These are phyloP conservation scores for Chlorella ohadii DNA, from an alignment of 139 green algal species.

Conservation along the genomic window DNA sequence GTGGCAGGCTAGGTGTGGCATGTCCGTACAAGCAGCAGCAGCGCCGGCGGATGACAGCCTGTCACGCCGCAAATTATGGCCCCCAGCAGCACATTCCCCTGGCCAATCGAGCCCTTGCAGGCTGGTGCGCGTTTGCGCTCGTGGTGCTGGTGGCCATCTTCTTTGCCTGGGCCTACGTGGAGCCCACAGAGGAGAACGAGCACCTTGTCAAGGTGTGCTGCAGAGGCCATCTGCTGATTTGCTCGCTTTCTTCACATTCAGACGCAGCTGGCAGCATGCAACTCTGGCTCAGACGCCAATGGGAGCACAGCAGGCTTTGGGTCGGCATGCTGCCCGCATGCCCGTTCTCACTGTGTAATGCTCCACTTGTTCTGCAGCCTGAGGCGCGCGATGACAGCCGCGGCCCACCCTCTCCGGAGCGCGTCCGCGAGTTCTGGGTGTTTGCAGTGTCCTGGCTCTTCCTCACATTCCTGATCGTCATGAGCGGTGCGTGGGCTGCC, in stretches of 20 bases:
- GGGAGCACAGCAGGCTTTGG: no score
- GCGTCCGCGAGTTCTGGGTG: neutral
- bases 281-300: no score
- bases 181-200: constrained; percentile 47
- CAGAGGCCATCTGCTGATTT: no score
- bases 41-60: no score
- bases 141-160: constrained; percentile 21
- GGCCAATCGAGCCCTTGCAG: neutral
- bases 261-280: no score
- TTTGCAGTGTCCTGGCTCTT: constrained; percentile 1
- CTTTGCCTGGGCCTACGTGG: constrained; percentile 29
- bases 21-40: no score
- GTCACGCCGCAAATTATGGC: no score
- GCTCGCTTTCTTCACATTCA: no score
- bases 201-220: constrained; percentile 32
- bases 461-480: constrained; percentile 10
- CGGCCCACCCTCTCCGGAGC: neutral
- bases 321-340: neutral
- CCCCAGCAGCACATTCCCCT: no score
- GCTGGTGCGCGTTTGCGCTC: constrained; percentile 31
- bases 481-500: neutral
- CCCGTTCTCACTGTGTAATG: no score
- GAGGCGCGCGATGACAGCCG: neutral
- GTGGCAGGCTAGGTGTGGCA: no score
- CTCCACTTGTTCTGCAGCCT: neutral